Evolutionary conservation across 805 yeast genomes (phyloP).

Genomic region (Candida suzukii): DNA sequence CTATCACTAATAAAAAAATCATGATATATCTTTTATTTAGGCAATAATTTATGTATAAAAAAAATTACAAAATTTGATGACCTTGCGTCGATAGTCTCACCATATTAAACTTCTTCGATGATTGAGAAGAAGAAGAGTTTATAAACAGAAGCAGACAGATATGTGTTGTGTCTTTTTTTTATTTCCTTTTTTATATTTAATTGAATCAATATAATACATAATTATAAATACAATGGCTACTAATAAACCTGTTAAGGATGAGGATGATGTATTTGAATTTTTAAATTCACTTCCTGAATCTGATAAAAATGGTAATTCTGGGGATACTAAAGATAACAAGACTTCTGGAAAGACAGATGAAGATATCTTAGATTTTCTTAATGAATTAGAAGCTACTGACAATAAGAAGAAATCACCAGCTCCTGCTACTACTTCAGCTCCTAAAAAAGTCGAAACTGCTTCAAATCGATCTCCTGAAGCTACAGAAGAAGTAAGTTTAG

Average conservation of each 20-base stretch:
- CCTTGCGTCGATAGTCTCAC: too few species aligned
- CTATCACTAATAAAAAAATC: too few species aligned
- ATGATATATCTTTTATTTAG: too few species aligned
- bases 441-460: constrained; percentile 5
- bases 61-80: too few species aligned
- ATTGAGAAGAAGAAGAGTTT: too few species aligned
- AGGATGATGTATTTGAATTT: constrained; percentile 74
- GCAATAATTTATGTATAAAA: too few species aligned
- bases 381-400: constrained; percentile 65
- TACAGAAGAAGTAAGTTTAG: background rate
- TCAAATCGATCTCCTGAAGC: constrained; percentile 1
- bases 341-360: constrained; percentile 35
- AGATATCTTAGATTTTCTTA: constrained; percentile 50
- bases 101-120: too few species aligned
- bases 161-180: too few species aligned
- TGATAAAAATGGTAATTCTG: constrained; percentile 26
- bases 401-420: constrained; percentile 19
- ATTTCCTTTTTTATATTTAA: too few species aligned
- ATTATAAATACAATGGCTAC: too few species aligned
- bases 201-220: too few species aligned
- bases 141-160: too few species aligned
- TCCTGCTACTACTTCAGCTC: background rate
- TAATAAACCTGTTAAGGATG: constrained; percentile 31
- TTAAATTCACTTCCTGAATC: constrained; percentile 69
- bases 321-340: constrained; percentile 13